Base-by-base conservation (phyloP, 2,329 filamentous ascomycete species). In the Hymenoscyphus linearis region DNA sequence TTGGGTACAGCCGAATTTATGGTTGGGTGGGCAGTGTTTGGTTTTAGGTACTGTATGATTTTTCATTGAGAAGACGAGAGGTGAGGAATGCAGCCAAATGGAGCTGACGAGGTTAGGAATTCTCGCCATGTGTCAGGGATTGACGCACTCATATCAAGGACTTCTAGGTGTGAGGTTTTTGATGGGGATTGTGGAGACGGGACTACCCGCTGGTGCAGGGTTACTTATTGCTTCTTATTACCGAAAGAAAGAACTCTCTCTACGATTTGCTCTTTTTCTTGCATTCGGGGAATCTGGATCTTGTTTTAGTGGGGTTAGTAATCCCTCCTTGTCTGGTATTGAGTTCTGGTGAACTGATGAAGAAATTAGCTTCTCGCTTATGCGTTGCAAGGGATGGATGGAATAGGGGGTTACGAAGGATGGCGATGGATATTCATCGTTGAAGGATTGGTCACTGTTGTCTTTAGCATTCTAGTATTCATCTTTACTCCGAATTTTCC, bases 171-270 rank as follows among this genome's bases (percentile, higher is more conserved):
- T 54, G 12, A 62, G 55, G 26, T 68, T 60, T 50, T 62, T 57
- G 60, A 66, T 60, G 56, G 65, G 47, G 14, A 61, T 64, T 44
- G 44, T 60, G 2, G 66, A 68, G 31, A 60, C 60, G 7, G 65
- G 62, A 10, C 54, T 68, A 27, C 65, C 64, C 4, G 62, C 64
- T 9, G 62, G 62, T 54, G 60, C 60, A 12, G 85, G 78, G 58
- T 76, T 77, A 62, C 77, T 78, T 66, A 80, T 83, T 67, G 80
- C 80, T 25, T 77, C 80, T 70, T 84, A 79, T 79, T 86, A 84
- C 70, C 76, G 76, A 53, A 77, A 83, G 40, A 77, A 82, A 65
- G 84, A 88, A 70, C 83, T 82, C 60, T 81, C 82, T 55, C 77
- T 82, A 36, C 80, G 84, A 26, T 85, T 85, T 77, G 71, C 72